Base-by-base conservation (phyloP, 2,329 filamentous ascomycete genomes). In the Diaporthe sp. region DNA sequence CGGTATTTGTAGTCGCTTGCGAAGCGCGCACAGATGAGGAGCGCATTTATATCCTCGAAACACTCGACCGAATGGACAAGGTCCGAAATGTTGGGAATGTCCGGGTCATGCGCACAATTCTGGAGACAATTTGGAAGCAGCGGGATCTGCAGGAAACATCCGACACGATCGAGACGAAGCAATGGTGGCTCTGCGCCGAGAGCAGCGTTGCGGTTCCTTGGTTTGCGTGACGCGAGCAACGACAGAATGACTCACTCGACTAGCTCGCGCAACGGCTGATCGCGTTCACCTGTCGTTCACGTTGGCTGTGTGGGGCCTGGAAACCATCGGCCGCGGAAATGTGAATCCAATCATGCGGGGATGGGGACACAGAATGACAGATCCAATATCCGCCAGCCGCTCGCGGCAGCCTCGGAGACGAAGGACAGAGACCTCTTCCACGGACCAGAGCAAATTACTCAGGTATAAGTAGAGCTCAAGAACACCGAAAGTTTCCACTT, bases 121-220 rank as follows among this genome's bases (percentile, higher is more conserved):
- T 61, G 1, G 58, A 61, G 37, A 61, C 58, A 25, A 61, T 42
- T 7, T 61, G 58, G 58, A 42, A 61, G 58, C 58, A 61, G 58
- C 34, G 37, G 58, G 58, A 61, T 42, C 34, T 61, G 58, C 58
- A 25, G 58, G 34, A 61, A 5, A n/a, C 8, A 17, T 42, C 58
- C 58, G 34, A 42, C 37, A 61, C 22, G 8, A 17, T 25, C 13
- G 58, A 61, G 58, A 42, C 8, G 58, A 42, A 25, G 22, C 58
- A 61, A 39, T 61, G 58, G 58, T 61, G 58, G 58, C 17, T 42
- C 9, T 61, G 34, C 13, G 34, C 58, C 5, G 58, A 42, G 22
- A 61, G 58, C 58, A 34, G 34, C 58, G 22, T 42, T 20, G 58
- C 22, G 22, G 58, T 61, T 8, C 58, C 58, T 8, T 42, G 58